phyloP scores from a whole-genome alignment of 768 basidiomycete species.

The Trametes maxima region DNA sequence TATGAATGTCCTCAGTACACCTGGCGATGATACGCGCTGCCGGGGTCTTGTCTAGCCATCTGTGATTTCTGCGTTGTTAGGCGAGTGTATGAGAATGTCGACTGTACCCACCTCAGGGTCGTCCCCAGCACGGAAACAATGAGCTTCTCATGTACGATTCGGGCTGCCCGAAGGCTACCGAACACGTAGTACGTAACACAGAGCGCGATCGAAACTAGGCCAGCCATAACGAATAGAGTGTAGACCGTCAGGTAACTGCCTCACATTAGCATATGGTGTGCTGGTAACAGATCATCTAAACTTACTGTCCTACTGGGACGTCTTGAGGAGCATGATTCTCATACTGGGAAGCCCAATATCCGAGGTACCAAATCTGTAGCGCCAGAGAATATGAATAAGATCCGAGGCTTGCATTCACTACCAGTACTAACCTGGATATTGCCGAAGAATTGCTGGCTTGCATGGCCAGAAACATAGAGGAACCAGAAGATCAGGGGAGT shows the following conservation, averaged over 20 bases:
- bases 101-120: slow-evolving; percentile 35
- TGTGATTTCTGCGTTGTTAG: slow-evolving; percentile 49
- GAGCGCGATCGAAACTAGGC: neutral
- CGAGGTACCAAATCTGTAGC: slow-evolving; percentile 45
- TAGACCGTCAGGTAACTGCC: slow-evolving; percentile 52
- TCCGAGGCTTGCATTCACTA: too few relatives aligned
- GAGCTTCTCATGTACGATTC: slow-evolving; percentile 52
- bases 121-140: slow-evolving; percentile 56
- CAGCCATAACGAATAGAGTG: slow-evolving; percentile 37
- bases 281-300: neutral
- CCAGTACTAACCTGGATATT: slow-evolving; percentile 4
- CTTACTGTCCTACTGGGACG: slow-evolving; percentile 24
- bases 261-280: neutral
- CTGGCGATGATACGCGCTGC: slow-evolving; percentile 47
- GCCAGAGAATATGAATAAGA: neutral
- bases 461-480: slow-evolving; percentile 1
- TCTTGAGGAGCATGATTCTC: slow-evolving; percentile 13
- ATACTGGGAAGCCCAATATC: slow-evolving; percentile 33
- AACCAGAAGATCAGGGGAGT: slow-evolving; percentile 5
- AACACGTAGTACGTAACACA: slow-evolving; percentile 40
- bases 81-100: slow-evolving; percentile 34
- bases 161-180: slow-evolving; percentile 56
- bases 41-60: slow-evolving; percentile 52
- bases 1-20: slow-evolving; percentile 25
- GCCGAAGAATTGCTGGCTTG: neutral